Percentiles rank a stretch among this genome's conserved stretches.
Evolutionary conservation across 371 early-diverging fungal genomes (phyloP).

Genomic region (Apophysomyces ossiformis): DNA sequence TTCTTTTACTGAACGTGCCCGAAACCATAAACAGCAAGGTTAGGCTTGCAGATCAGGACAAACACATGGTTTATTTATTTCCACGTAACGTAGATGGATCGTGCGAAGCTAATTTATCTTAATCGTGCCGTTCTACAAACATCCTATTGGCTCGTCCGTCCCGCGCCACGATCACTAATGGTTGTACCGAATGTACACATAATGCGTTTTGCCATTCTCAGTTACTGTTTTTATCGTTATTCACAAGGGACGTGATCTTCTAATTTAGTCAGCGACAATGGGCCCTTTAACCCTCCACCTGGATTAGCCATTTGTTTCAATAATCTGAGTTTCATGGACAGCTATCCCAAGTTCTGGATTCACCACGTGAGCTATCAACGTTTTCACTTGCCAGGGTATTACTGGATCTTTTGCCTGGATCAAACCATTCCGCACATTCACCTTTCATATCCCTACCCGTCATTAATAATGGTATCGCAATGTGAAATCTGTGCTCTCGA

Average conservation of each 20-base stretch:
- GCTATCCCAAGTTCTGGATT: slow-evolving; percentile 4
- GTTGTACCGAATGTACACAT: slow-evolving; percentile 6
- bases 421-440: no score
- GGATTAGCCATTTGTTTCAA: slow-evolving; percentile 2
- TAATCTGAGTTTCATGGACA: neutral
- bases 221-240: slow-evolving; percentile 6
- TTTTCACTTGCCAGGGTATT: no score
- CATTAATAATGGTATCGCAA: no score
- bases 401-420: no score
- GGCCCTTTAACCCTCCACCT: slow-evolving; percentile 4
- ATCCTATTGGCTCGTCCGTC: neutral
- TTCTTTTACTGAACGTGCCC: slow-evolving; percentile 7
- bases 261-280: neutral
- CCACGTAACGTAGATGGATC: slow-evolving; percentile 2
- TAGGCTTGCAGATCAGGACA: neutral
- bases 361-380: neutral
- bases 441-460: no score
- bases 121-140: neutral
- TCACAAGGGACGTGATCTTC: slow-evolving; percentile 5
- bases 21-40: neutral
- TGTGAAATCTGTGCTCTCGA: no score
- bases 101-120: slow-evolving; percentile 6
- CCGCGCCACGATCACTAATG: slow-evolving; percentile 8
- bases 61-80: slow-evolving; percentile 3
- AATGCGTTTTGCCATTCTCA: slow-evolving; percentile 9